Evolutionary conservation across 441 rosid species (phyloP).

Genomic region (Aleurites moluccanus): DNA sequence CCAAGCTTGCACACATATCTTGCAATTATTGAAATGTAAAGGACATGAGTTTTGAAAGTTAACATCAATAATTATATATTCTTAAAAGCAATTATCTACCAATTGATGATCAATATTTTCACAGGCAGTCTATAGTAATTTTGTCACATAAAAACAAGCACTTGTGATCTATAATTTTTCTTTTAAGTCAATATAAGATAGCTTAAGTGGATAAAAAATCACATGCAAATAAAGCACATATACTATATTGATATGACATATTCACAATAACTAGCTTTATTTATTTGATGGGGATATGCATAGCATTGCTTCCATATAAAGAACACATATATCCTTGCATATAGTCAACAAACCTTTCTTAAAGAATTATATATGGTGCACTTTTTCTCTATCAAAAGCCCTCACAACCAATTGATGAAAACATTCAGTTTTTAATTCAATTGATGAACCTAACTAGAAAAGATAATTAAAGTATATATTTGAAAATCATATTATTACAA

Average conservation of each 20-base stretch:
- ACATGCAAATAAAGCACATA: neutral
- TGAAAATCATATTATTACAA: too few relatives aligned
- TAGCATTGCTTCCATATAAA: neutral
- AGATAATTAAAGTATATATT: too few relatives aligned
- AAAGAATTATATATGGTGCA: neutral
- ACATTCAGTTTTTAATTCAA: too few relatives aligned
- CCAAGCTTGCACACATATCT: too few relatives aligned
- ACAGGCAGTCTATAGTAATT: neutral
- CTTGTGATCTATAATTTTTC: neutral
- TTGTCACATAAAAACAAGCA: neutral
- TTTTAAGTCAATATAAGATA: neutral
- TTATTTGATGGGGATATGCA: neutral
- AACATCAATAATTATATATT: neutral
- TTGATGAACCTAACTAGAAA: too few relatives aligned
- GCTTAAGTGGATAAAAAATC: neutral
- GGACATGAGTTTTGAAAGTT: neutral
- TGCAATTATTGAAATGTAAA: neutral
- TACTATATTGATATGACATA: neutral
- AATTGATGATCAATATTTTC: neutral
- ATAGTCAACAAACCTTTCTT: neutral
- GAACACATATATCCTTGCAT: neutral
- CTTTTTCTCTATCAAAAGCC: neutral
- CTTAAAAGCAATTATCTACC: too few relatives aligned
- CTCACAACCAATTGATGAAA: too few relatives aligned
- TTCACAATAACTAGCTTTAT: neutral